Conservation (phyloP, 2,329 filamentous ascomycete genomes). For the Scedosporium minutisporum region DNA sequence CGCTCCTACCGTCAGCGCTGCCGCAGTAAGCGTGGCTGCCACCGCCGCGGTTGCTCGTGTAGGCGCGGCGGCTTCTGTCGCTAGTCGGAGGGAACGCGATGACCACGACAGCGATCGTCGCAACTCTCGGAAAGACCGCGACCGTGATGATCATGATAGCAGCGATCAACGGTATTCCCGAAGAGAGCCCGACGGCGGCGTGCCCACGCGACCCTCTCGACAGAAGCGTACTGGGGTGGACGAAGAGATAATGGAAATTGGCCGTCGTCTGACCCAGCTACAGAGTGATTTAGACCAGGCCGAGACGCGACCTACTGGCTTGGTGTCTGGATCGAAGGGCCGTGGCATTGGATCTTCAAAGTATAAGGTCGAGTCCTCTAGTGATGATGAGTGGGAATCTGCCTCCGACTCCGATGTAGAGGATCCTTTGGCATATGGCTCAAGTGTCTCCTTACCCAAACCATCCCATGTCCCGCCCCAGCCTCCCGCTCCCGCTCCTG, state of each 20-base stretch:
- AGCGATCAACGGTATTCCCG: not conserved
- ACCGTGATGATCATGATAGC: not conserved
- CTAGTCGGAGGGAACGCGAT: not conserved
- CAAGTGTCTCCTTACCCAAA: conserved; percentile 15
- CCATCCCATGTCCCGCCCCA: not conserved
- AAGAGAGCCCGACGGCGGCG: not conserved
- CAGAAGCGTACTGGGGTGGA: conserved; percentile 25
- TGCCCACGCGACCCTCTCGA: not conserved
- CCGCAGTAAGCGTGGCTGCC: not conserved
- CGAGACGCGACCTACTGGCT: conserved; percentile 25
- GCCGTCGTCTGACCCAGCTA: conserved; percentile 43
- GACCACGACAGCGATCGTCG: not conserved
- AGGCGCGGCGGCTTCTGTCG: not conserved
- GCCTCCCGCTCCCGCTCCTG: not conserved
- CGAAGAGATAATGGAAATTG: conserved; percentile 47
- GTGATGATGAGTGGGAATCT: conserved; percentile 49
- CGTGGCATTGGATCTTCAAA: conserved; percentile 31
- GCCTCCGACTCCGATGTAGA: conserved; percentile 33
- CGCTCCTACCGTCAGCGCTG: conserved; percentile 7
- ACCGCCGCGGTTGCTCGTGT: not conserved
- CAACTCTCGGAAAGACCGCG: not conserved
- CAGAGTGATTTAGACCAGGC: conserved; percentile 17
- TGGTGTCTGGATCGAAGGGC: conserved; percentile 12
- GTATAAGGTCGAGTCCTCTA: conserved; percentile 21
- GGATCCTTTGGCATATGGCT: conserved; percentile 34